Evolutionary conservation across 139 green algal genomes (phyloP).

Genomic region (Coelastrella sp.): DNA sequence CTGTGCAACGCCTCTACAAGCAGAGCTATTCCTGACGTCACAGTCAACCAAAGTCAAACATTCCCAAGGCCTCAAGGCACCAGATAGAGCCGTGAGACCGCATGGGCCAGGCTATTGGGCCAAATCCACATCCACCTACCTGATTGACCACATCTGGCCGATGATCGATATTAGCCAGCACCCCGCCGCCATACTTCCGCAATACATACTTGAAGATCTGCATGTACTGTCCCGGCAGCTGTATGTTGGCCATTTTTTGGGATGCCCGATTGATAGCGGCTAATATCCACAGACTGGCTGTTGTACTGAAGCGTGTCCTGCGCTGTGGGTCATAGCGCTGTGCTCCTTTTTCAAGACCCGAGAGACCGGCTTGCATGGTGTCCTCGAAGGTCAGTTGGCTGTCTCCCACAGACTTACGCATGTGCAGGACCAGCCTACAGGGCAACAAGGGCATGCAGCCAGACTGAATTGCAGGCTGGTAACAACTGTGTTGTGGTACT

Average conservation of each 20-base stretch:
- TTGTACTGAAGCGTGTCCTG: conserved; percentile 19
- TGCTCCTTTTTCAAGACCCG: not conserved
- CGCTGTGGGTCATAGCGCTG: conserved; percentile 7
- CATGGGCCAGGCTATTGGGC: not conserved
- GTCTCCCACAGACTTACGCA: not conserved
- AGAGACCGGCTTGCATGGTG: not conserved
- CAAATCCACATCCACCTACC: not conserved
- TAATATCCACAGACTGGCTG: not conserved
- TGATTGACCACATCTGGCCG: not conserved
- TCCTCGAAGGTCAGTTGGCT: not conserved
- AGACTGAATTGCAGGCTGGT: not conserved
- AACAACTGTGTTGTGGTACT: too few species aligned
- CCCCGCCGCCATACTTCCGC: not conserved
- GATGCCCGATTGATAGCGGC: not conserved
- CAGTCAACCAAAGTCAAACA: too few species aligned
- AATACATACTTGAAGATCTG: not conserved
- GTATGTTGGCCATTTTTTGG: not conserved
- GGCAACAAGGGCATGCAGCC: not conserved
- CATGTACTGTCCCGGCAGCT: not conserved
- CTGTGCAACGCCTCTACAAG: too few species aligned
- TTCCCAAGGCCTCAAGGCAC: too few species aligned
- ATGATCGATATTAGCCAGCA: not conserved
- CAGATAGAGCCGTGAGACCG: not conserved
- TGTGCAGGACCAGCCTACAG: conserved; percentile 34
- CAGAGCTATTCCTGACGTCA: too few species aligned